Evolutionary conservation across 2,329 filamentous ascomycete species (phyloP), one percentile per base, ranked within the genome.

Genomic region (Hypomyces rosellus): DNA sequence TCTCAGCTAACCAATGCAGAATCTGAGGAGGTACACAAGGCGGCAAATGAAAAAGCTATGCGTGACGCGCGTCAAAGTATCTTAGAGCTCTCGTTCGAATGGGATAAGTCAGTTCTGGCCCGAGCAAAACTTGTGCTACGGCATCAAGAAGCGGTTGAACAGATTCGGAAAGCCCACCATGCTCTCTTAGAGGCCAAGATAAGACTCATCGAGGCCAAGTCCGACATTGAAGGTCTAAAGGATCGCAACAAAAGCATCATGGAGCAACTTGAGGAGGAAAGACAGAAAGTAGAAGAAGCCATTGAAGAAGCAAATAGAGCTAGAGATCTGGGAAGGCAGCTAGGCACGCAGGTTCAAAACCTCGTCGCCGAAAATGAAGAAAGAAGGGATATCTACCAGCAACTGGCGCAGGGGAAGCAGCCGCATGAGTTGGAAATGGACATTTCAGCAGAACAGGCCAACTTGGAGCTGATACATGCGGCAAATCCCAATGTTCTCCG

Each of bases 401-500:
- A 68, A 1, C 63, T 82, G 12, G 68, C 73, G 1, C 61, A 69
- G 11, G 72, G 69, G 3, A 80, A 80, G 62, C 78, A 75, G 1
- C 60, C 78, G 0, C 83, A 87, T 44, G 77, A 85, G 3, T 72
- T 96, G 6, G 78, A 88, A 25, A 75, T 80, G 9, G 85, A 95
- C 53, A 87, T 96, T 45, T 76, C 82, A 18, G 83, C 85, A 1
- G 85, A 90, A 63, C 76, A 81, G 54, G 84, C 86, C 20, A 85
- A 86, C 53, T 79, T 97, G 3, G 86, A 90, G 52, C 79, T 93
- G 55, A 86, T 93, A 48, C 85, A 90, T 51, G 85, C 84, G 37
- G 86, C 86, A 36, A 89, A 91, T 59, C 85, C 83, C 3, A 80
- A 82, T 50, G 80, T 89, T 18, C 77, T 97, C 48, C 78, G 79